Conservation (phyloP, 139 green algal species). For the Raphidocelis subcapitata region DNA sequence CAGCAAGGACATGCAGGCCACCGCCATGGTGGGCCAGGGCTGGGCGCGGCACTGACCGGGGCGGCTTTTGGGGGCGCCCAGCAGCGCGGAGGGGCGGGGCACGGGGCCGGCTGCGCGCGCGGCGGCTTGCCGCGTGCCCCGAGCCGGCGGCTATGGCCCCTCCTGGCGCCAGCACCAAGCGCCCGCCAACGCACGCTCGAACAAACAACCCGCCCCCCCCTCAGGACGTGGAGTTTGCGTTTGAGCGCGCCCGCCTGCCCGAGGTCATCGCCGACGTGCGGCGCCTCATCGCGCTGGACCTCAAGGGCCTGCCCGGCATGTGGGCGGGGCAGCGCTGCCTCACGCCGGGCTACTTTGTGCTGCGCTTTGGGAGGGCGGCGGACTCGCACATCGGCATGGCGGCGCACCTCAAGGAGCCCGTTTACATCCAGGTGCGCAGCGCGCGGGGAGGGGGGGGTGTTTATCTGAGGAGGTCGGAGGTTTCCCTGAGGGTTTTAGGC, state of each 20-base stretch:
- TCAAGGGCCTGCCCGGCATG: slow-evolving; percentile 12
- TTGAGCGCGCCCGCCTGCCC: slow-evolving; percentile 8
- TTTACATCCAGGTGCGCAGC: slow-evolving; percentile 19
- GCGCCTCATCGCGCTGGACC: slow-evolving; percentile 5
- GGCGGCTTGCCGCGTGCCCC: too few relatives aligned
- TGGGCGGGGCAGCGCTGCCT: slow-evolving; percentile 9
- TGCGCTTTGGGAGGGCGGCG: slow-evolving; percentile 16
- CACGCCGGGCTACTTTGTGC: slow-evolving; percentile 18
- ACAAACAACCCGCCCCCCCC: too few relatives aligned
- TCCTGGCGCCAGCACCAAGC: too few relatives aligned
- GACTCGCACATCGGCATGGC: background rate
- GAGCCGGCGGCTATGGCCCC: too few relatives aligned
- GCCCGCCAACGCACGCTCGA: too few relatives aligned
- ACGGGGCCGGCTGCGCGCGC: too few relatives aligned
- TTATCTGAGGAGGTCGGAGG: too few relatives aligned
- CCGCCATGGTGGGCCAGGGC: slow-evolving; percentile 3
- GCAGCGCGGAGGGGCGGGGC: too few relatives aligned
- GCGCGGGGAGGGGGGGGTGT: too few relatives aligned
- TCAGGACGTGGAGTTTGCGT: slow-evolving; percentile 16
- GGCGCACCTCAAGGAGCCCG: slow-evolving; percentile 12
- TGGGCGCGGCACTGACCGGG: too few relatives aligned
- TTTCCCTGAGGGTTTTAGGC: too few relatives aligned
- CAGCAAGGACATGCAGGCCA: slow-evolving; percentile 7
- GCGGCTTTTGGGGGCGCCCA: too few relatives aligned
- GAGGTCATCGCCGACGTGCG: slow-evolving; percentile 14